Evolutionary conservation across 139 green algal genomes (phyloP), one percentile per base, ranked within the genome.

Genomic region (Pleodorina starrii): DNA sequence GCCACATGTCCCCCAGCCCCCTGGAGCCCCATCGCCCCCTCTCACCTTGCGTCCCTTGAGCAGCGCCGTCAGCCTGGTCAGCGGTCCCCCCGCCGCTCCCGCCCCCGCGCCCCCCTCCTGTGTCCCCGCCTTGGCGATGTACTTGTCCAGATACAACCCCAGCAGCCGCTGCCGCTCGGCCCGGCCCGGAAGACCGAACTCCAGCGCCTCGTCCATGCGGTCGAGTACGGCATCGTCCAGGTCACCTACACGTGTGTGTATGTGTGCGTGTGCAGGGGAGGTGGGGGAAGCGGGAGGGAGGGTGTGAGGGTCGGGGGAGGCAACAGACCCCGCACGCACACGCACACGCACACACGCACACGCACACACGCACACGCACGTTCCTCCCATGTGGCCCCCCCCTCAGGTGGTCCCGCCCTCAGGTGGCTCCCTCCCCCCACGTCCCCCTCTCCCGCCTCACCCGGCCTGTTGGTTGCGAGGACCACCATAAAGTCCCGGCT

Each of bases 201-300:
- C 95, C 7, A 99, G 69, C n/a, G 95, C 94, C 89, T 99, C 98
- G 86, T 99, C 98, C 94, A 99, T 98, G 77, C 97, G 94, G 91
- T 99, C 97, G 35, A 99, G 89, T 35, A 99, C 96, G 1, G 98
- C 98, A 40, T 96, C 93, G 85, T 99, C 98, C 81, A 99, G 91
- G 93, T 99, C 91, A 84, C 93, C 93, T 96, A 91, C n/a, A n/a
- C n/a, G n/a, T n/a, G n/a, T n/a, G 1, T 1, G 51, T 38, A 9
- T 0, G n/a, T 32, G 74, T 14, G 32, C n/a, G 75, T 23, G 43
- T 27, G 25, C 3, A 25, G 60, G 60, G 60, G 27, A 38, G 60
- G 25, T 38, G 29, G 60, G 60, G 35, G 27, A n/a, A n/a, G n/a
- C n/a, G n/a, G n/a, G n/a, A n/a, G n/a, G n/a, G n/a, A n/a, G n/a